These are phyloP conservation scores for Leptomonas pyrrhocoris DNA, from an alignment of 208 protist species.

Conservation along the genomic window DNA sequence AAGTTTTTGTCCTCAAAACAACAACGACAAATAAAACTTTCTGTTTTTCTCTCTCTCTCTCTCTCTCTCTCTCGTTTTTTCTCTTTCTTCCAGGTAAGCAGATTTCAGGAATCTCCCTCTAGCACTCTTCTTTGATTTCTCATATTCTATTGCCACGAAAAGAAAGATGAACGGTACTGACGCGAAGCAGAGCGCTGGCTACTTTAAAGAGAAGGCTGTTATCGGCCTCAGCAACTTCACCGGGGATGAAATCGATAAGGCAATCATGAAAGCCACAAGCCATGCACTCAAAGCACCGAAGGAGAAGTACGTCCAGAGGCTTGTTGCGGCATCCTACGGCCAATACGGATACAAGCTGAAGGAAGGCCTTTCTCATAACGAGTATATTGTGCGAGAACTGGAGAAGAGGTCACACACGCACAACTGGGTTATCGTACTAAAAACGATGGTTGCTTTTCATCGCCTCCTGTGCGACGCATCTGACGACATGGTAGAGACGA, in stretches of 20 bases:
- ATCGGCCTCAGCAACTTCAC: constrained; percentile 67
- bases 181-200: constrained; percentile 75
- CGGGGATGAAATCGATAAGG: constrained; percentile 70
- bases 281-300: constrained; percentile 87
- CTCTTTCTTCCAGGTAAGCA: neutral
- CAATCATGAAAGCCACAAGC: constrained; percentile 86
- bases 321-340: constrained; percentile 72
- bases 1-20: too few relatives aligned
- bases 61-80: constrained; percentile 5
- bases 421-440: constrained; percentile 87
- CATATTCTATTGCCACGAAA: too few relatives aligned
- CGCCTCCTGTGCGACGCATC: constrained; percentile 71
- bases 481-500: constrained; percentile 50
- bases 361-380: constrained; percentile 33
- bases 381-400: constrained; percentile 78
- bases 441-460: constrained; percentile 80
- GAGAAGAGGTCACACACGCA: constrained; percentile 79
- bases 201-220: constrained; percentile 83
- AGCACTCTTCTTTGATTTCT: too few relatives aligned
- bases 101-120: too few relatives aligned
- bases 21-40: neutral
- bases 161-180: constrained; percentile 59
- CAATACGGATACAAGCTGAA: constrained; percentile 36
- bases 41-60: neutral
- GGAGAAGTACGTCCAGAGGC: constrained; percentile 82